Evolutionary conservation across 768 basidiomycete genomes (phyloP), one percentile per base, ranked within the genome.

Genomic region (Cyclocybe aegerita): DNA sequence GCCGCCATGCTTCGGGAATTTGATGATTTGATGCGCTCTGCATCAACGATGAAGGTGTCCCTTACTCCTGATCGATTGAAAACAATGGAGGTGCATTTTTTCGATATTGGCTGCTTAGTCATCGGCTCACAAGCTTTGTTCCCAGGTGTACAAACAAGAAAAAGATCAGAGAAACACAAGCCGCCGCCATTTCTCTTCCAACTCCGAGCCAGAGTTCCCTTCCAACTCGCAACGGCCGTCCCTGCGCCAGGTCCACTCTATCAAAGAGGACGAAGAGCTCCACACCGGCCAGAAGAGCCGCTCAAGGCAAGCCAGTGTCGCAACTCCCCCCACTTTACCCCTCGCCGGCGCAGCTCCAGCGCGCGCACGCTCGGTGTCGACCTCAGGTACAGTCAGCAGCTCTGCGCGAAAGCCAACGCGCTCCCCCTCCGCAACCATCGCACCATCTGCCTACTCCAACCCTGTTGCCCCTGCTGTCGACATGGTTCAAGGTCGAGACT

Each of bases 31-130:
- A 87, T 98, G 84, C 83, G 82, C 45, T 93, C 90, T 51, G 82
- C 87, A 52, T 78, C 88, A 50, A 98, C 95, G 14, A 90, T 97
- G 88, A 97, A 93, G 65, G 86, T 98, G 60, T 96, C 93, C 37
- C 78, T 97, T 55, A 98, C 95, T 32, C 95, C 95, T 49, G 93
- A 97, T 73, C 80, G 95, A 47, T 75, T 98, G 50, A 89, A 85
- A 65, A 91, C 85, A 43, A 95, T 96, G 82, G 93, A 97, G 80
- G 94, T 95, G 70, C 63, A 82, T 75, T 35, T 46, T 56, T 60
- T 45, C 39, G 43, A 47, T 35, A 36, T 40, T 51, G 49, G 39
- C 52, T 30, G 58, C 62, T 75, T 70, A 70, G 67, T 71, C 67
- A 70, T 53, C 62, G 50, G 46, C 43, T 43, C 52, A 57, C 56